Conservation (phyloP, 2,329 filamentous ascomycete species). For the Monosporascus sp. region DNA sequence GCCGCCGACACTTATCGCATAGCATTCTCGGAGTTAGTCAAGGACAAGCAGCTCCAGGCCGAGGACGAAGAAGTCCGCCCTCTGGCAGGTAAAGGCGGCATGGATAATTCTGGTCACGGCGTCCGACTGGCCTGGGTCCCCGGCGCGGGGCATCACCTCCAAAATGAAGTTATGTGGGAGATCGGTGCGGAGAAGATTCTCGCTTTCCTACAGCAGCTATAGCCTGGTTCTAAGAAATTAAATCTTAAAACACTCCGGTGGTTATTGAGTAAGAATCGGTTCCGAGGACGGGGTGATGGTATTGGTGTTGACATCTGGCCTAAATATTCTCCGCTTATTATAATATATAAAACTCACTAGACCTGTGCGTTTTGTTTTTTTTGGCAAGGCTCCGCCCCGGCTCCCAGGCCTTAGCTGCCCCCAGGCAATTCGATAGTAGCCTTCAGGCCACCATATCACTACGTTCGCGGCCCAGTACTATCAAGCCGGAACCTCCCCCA, state of each 20-base stretch:
- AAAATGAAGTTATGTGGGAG: conserved; percentile 47
- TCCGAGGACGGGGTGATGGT: too few relatives aligned
- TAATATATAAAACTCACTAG: too few relatives aligned
- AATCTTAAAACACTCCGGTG: too few relatives aligned
- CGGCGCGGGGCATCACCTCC: conserved; percentile 46
- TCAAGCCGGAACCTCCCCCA: conserved; percentile 9
- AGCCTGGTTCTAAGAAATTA: not conserved
- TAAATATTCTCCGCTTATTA: too few relatives aligned
- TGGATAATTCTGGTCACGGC: conserved; percentile 27
- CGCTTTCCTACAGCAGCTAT: conserved; percentile 32
- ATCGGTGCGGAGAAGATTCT: conserved; percentile 40
- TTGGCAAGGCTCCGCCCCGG: not conserved
- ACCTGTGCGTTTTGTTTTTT: not conserved
- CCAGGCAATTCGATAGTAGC: not conserved
- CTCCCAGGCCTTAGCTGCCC: too few relatives aligned
- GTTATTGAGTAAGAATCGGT: too few relatives aligned
- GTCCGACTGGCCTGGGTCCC: conserved; percentile 38
- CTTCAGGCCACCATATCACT: not conserved
- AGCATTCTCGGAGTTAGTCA: conserved; percentile 26
- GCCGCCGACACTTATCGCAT: conserved; percentile 34
- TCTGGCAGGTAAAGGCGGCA: conserved; percentile 14
- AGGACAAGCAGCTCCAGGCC: conserved; percentile 24
- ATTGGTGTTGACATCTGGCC: too few relatives aligned
- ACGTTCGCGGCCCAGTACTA: not conserved
- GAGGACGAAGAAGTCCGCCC: conserved; percentile 5